Conservation (phyloP, 495 filamentous ascomycete genomes). For the Trichoderma virens region DNA sequence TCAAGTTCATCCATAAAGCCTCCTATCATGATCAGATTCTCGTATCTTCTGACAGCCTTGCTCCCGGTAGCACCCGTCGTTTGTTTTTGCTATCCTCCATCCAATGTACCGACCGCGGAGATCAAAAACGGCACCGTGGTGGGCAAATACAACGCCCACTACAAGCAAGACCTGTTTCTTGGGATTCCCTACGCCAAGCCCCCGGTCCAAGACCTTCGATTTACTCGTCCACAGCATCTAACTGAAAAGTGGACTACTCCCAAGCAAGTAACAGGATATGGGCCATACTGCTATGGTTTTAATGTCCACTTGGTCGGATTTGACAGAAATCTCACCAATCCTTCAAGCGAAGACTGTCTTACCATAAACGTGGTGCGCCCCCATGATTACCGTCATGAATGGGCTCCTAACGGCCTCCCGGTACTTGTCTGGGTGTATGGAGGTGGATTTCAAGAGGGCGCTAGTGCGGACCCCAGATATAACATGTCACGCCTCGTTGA, state of each 20-base stretch:
- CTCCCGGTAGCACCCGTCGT: no score
- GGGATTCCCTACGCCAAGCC: slow-evolving; percentile 17
- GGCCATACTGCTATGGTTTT: neutral
- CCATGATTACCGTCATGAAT: no score
- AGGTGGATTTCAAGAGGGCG: slow-evolving; percentile 19
- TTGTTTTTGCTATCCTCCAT: no score
- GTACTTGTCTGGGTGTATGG: slow-evolving; percentile 35
- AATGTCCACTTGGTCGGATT: no score
- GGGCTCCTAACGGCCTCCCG: slow-evolving; percentile 12
- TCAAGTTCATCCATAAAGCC: no score
- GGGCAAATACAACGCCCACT: neutral
- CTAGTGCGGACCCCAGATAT: neutral
- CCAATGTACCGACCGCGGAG: neutral
- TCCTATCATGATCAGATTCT: no score
- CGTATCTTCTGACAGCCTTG: no score
- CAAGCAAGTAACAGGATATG: neutral
- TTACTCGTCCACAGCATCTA: slow-evolving; percentile 3
- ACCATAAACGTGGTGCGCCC: neutral
- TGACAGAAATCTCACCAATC: neutral
- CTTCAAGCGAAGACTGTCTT: neutral
- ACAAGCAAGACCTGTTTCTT: slow-evolving; percentile 5
- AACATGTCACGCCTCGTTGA: neutral
- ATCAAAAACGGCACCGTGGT: neutral
- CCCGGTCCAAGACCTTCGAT: slow-evolving; percentile 14
- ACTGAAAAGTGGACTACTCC: neutral